phyloP scores from a whole-genome alignment of 345 rosid genomes.

The Hibiscus syriacus region DNA sequence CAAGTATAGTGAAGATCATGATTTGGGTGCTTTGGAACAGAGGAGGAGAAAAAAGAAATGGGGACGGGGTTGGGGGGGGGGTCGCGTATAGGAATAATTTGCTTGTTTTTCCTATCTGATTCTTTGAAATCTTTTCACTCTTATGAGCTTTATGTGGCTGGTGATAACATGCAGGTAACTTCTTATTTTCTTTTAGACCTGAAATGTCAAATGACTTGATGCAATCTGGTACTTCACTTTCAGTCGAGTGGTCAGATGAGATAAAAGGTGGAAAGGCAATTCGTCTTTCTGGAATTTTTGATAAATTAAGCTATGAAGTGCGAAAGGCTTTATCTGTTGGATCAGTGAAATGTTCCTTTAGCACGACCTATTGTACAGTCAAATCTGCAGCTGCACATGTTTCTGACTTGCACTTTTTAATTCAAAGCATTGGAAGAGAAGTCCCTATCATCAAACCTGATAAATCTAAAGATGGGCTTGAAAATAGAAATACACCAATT shows the following conservation, averaged over 20 bases:
- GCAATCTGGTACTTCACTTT: conserved; percentile 33
- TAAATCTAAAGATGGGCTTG: conserved; percentile 31
- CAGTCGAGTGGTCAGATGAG: conserved; percentile 81
- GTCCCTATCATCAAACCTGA: conserved; percentile 65
- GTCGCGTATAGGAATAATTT: neutral
- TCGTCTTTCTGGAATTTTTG: conserved; percentile 73
- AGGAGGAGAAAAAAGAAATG: neutral
- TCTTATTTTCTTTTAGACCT: conserved; percentile 87
- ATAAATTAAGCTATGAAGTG: conserved; percentile 70
- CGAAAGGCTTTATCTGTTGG: conserved; percentile 56
- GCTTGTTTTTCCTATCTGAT: neutral
- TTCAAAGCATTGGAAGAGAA: conserved; percentile 62
- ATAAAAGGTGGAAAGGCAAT: conserved; percentile 88
- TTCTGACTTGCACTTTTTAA: conserved; percentile 65
- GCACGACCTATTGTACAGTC: conserved; percentile 60
- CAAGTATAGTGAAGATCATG: neutral
- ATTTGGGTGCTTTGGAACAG: neutral
- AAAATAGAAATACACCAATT: conserved; percentile 34
- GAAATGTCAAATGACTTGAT: conserved; percentile 37
- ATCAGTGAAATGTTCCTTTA: conserved; percentile 53
- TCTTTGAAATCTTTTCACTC: neutral
- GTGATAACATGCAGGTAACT: conserved; percentile 60
- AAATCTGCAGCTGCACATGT: conserved; percentile 37
- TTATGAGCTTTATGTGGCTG: conserved; percentile 9
- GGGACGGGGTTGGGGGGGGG: neutral